phyloP scores from a whole-genome alignment of 768 basidiomycete species.

The Trametes gibbosa region DNA sequence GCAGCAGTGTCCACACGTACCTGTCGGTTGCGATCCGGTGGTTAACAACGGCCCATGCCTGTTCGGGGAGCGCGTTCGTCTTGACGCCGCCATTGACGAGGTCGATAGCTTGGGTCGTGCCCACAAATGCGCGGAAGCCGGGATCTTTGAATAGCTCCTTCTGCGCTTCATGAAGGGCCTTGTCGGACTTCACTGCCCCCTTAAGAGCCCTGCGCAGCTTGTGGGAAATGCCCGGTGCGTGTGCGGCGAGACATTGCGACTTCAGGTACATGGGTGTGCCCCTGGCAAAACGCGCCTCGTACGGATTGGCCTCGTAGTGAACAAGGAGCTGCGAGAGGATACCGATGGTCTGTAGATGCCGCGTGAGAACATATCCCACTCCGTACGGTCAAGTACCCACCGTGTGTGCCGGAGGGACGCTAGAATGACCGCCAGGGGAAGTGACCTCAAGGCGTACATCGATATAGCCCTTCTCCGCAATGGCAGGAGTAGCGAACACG shows the following conservation, averaged over 20 bases:
- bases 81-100: slow-evolving; percentile 40
- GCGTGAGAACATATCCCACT: not conserved
- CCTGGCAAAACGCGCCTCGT: slow-evolving; percentile 31
- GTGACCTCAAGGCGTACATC: slow-evolving; percentile 41
- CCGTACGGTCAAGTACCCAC: slow-evolving; percentile 22
- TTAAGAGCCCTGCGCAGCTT: slow-evolving; percentile 30
- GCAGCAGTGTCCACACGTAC: slow-evolving; percentile 7
- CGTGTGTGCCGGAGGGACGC: slow-evolving; percentile 51
- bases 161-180: slow-evolving; percentile 36
- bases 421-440: slow-evolving; percentile 54
- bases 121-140: slow-evolving; percentile 28
- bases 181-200: slow-evolving; percentile 28
- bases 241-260: slow-evolving; percentile 43
- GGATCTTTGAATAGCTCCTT: slow-evolving; percentile 25
- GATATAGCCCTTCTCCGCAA: slow-evolving; percentile 44
- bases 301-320: slow-evolving; percentile 46
- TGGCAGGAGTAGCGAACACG: slow-evolving; percentile 30
- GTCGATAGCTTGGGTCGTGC: slow-evolving; percentile 46
- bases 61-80: slow-evolving; percentile 45
- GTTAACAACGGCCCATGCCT: slow-evolving; percentile 26
- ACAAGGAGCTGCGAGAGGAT: slow-evolving; percentile 48
- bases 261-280: slow-evolving; percentile 32
- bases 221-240: slow-evolving; percentile 37
- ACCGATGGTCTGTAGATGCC: slow-evolving; percentile 41
- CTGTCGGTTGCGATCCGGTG: slow-evolving; percentile 29